phyloP scores from a whole-genome alignment of 108 stramenopile genomes.

The Skeletonema tropicum region DNA sequence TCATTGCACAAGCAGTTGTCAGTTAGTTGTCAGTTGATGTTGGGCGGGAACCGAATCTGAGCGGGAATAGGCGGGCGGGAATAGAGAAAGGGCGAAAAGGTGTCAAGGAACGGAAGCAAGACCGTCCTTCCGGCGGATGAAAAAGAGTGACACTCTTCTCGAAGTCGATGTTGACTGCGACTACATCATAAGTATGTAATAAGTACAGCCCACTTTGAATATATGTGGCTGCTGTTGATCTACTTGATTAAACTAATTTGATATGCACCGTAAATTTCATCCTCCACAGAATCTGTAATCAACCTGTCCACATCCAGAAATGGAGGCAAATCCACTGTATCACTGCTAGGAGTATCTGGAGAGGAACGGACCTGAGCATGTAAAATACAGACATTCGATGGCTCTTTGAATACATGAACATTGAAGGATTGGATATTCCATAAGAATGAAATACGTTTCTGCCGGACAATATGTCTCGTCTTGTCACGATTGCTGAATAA shows the following conservation, averaged over 20 bases:
- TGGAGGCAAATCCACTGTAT: slow-evolving; percentile 64
- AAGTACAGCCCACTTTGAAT: too few relatives aligned
- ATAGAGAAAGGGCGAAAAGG: too few relatives aligned
- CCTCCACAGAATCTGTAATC: slow-evolving; percentile 42
- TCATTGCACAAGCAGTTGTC: too few relatives aligned
- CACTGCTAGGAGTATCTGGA: slow-evolving; percentile 29
- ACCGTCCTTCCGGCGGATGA: too few relatives aligned
- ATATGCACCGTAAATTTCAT: slow-evolving; percentile 58
- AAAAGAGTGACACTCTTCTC: too few relatives aligned
- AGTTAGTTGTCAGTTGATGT: too few relatives aligned
- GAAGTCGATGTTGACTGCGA: too few relatives aligned
- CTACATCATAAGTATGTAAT: too few relatives aligned
- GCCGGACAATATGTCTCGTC: slow-evolving; percentile 72
- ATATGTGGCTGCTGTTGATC: background rate
- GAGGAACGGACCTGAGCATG: slow-evolving; percentile 66
- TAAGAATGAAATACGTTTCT: slow-evolving; percentile 79
- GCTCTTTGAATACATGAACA: slow-evolving; percentile 72
- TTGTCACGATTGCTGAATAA: slow-evolving; percentile 64
- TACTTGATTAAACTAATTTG: slow-evolving; percentile 27
- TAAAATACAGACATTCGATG: slow-evolving; percentile 71
- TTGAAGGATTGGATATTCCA: slow-evolving; percentile 78
- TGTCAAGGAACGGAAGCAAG: too few relatives aligned
- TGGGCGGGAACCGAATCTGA: too few relatives aligned
- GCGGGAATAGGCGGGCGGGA: too few relatives aligned
- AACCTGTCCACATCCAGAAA: slow-evolving; percentile 72